These are phyloP conservation scores for Alopecurus myosuroides DNA, from an alignment of 176 grass and related monocot species.

Conservation along the genomic window DNA sequence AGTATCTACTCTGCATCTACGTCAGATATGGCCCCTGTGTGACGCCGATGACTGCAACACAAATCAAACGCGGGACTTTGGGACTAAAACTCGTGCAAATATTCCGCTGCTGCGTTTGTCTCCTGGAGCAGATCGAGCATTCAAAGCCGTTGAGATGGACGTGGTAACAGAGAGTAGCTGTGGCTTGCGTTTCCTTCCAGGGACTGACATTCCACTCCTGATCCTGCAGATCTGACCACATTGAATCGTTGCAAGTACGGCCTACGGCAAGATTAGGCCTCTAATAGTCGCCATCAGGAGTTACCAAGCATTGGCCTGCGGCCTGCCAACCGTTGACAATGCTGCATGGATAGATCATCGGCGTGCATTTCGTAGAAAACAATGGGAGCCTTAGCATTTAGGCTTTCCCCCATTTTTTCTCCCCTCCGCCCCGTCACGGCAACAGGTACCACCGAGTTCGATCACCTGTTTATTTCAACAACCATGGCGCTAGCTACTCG, in stretches of 20 bases:
- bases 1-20: background rate
- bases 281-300: background rate
- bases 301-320: background rate
- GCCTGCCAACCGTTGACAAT: slow-evolving; percentile 26
- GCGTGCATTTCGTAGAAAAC: slow-evolving; percentile 16
- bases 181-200: background rate
- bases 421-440: background rate
- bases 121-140: background rate
- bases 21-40: background rate
- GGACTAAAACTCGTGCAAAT: background rate
- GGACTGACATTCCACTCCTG: background rate
- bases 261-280: background rate
- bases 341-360: background rate
- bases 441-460: slow-evolving; percentile 1
- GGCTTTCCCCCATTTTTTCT: background rate
- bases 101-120: background rate
- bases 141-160: background rate
- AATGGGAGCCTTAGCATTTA: background rate
- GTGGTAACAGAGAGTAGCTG: background rate
- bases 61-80: background rate
- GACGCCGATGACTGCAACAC: background rate
- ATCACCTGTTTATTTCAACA: background rate
- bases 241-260: background rate
- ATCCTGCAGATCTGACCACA: background rate
- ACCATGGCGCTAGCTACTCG: background rate